Evolutionary conservation across 2,329 filamentous ascomycete species (phyloP).

Genomic region (Spiromastix sp.): DNA sequence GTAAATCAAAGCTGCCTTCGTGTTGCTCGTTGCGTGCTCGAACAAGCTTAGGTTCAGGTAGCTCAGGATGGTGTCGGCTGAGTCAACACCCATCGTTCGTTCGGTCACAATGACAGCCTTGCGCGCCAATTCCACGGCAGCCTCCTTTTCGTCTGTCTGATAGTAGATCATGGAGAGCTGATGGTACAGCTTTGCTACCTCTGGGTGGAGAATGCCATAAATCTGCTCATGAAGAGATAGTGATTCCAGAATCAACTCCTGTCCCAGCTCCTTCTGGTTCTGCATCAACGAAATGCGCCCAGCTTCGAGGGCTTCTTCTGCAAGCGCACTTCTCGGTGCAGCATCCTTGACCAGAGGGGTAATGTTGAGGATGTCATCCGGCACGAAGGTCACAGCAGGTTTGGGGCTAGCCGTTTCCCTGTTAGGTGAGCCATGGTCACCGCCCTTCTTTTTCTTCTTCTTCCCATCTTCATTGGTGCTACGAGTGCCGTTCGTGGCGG

Average conservation of each 20-base stretch:
- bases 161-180: conserved; percentile 93
- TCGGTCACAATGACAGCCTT: conserved; percentile 96
- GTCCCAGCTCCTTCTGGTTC: conserved; percentile 87
- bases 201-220: conserved; percentile 92
- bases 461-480: conserved; percentile 26
- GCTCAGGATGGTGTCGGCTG: conserved; percentile 83
- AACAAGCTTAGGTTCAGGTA: conserved; percentile 95
- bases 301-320: conserved; percentile 91
- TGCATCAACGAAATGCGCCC: conserved; percentile 94
- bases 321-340: conserved; percentile 76
- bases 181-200: conserved; percentile 92
- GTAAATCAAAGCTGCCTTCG: conserved; percentile 74
- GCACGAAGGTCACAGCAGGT: conserved; percentile 55
- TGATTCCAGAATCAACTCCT: conserved; percentile 92
- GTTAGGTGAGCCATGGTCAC: conserved; percentile 38
- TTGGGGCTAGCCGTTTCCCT: conserved; percentile 32
- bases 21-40: conserved; percentile 85
- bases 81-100: conserved; percentile 86
- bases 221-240: conserved; percentile 96
- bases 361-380: conserved; percentile 82
- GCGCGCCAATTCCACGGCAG: conserved; percentile 85
- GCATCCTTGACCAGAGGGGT: conserved; percentile 96
- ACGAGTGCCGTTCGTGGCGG: conserved; percentile 28
- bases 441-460: conserved; percentile 52
- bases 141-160: conserved; percentile 94